Conservation (phyloP, 331 rosid genomes). For the Erythrophleum ivorense region DNA sequence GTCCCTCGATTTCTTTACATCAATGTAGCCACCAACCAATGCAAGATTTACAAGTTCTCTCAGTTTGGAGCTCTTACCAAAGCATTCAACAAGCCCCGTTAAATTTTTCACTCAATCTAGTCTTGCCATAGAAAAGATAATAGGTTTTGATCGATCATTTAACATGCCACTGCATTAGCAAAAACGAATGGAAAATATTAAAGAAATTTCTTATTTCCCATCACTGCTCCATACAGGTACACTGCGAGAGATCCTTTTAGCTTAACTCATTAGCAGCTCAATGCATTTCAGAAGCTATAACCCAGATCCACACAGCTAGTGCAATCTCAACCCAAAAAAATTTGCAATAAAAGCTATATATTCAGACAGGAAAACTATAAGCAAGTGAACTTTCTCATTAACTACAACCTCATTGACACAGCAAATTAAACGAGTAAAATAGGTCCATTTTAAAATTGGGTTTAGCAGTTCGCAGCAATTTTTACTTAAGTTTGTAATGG, state of each 20-base stretch:
- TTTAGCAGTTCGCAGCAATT: not conserved
- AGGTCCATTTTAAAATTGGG: not conserved
- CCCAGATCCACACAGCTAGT: not conserved
- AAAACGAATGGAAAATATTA: not conserved
- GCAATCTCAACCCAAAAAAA: not conserved
- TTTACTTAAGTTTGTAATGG: not conserved
- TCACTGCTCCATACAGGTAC: not conserved
- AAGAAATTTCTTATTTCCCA: conserved; percentile 1
- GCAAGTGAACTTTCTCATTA: not conserved
- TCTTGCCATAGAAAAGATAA: conserved; percentile 69
- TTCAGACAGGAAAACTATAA: not conserved
- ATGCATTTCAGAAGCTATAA: not conserved
- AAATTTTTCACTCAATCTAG: conserved; percentile 63
- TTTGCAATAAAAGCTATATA: not conserved
- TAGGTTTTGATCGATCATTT: conserved; percentile 62
- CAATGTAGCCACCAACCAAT: conserved; percentile 60
- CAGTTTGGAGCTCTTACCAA: conserved; percentile 57
- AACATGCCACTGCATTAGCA: conserved; percentile 53
- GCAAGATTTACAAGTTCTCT: conserved; percentile 71
- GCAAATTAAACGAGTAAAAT: not conserved
- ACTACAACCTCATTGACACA: not conserved
- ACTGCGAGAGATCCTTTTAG: conserved; percentile 2
- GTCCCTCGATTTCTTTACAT: conserved; percentile 55
- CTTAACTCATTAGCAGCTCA: conserved; percentile 12
- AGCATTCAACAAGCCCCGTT: conserved; percentile 61